phyloP scores from a whole-genome alignment of 768 basidiomycete genomes.

The Kwoniella sp. region DNA sequence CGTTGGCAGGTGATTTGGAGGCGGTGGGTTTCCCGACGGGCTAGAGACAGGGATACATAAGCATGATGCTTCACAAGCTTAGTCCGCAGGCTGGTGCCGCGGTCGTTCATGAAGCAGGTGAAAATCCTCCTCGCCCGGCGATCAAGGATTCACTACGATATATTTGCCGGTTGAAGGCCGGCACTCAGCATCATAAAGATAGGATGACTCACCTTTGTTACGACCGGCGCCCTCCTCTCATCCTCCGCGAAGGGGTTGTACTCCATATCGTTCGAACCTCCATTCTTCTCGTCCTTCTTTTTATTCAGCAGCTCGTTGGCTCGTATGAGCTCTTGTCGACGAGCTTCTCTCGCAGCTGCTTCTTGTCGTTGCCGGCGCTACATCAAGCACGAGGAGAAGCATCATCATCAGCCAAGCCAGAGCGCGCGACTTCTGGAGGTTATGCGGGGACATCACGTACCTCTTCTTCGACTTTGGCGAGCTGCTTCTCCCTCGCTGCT shows the following conservation, averaged over 20 bases:
- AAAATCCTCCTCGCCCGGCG: too few relatives aligned
- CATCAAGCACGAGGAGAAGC: background rate
- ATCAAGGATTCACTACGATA: too few relatives aligned
- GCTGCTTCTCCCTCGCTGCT: constrained; percentile 37
- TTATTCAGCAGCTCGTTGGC: constrained; percentile 40
- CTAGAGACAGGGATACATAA: background rate
- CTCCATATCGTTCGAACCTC: constrained; percentile 10
- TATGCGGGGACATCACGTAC: constrained; percentile 20
- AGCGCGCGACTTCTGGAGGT: constrained; percentile 2
- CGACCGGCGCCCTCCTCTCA: constrained; percentile 15
- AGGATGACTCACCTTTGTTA: constrained; percentile 12
- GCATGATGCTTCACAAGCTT: background rate
- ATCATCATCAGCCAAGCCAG: too few relatives aligned
- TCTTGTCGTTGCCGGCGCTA: constrained; percentile 40
- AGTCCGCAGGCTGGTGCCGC: too few relatives aligned
- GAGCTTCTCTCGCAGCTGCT: constrained; percentile 36
- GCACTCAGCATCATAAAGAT: background rate
- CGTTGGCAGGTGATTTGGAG: background rate
- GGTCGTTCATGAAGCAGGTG: too few relatives aligned
- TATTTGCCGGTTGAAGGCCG: too few relatives aligned
- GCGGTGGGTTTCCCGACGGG: background rate
- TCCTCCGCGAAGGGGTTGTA: constrained; percentile 51
- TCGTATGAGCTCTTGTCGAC: constrained; percentile 35
- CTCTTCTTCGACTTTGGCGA: constrained; percentile 41
- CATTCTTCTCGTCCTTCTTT: constrained; percentile 7